Conservation (phyloP, 2,329 filamentous ascomycete genomes). For the Pseudogymnoascus pannorum region DNA sequence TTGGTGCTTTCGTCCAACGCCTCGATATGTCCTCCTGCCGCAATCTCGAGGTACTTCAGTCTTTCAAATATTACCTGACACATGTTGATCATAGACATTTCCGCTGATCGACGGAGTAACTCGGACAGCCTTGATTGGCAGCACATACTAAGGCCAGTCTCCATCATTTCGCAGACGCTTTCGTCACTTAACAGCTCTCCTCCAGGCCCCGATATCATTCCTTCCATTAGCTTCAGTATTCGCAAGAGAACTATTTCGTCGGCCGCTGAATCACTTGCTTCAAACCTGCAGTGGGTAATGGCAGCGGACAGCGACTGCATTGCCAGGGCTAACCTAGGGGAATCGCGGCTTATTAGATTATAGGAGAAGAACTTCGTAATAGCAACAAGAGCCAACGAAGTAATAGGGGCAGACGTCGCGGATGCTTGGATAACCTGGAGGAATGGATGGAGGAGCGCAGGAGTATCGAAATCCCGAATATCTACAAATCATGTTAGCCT, state of each 20-base stretch:
- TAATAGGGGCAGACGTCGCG: constrained; percentile 92
- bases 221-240: constrained; percentile 96
- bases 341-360: constrained; percentile 76
- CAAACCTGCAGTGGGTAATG: constrained; percentile 95
- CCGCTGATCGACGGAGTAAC: constrained; percentile 80
- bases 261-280: constrained; percentile 88
- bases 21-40: constrained; percentile 60
- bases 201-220: constrained; percentile 90
- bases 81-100: constrained; percentile 98
- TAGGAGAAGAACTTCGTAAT: constrained; percentile 97
- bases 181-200: constrained; percentile 94
- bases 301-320: constrained; percentile 94
- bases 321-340: constrained; percentile 79
- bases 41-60: constrained; percentile 76
- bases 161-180: constrained; percentile 99
- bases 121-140: constrained; percentile 89
- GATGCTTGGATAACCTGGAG: constrained; percentile 94
- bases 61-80: constrained; percentile 97
- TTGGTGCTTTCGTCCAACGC: constrained; percentile 59
- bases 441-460: constrained; percentile 84
- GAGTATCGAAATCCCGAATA: constrained; percentile 81
- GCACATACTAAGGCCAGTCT: constrained; percentile 92
- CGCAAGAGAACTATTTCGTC: constrained; percentile 92
- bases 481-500: constrained; percentile 44
- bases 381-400: constrained; percentile 84